phyloP scores from a whole-genome alignment of 108 stramenopile genomes.

The Bacterosira constricta region DNA sequence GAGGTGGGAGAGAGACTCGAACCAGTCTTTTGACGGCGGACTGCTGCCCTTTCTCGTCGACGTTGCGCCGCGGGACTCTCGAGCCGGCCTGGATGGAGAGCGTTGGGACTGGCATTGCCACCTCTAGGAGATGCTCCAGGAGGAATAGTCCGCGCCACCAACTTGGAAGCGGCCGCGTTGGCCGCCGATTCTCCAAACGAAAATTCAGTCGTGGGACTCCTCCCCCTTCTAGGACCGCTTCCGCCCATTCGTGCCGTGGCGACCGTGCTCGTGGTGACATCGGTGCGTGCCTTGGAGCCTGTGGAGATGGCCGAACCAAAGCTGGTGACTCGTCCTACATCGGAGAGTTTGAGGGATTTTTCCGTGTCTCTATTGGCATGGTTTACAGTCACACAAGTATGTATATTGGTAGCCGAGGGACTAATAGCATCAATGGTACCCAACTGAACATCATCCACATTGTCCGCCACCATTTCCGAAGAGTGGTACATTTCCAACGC shows the following conservation, averaged over 20 bases:
- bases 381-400: not conserved
- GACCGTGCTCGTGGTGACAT: constrained; percentile 39
- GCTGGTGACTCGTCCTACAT: constrained; percentile 11
- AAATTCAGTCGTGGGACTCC: not conserved
- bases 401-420: not conserved
- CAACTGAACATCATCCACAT: constrained; percentile 40
- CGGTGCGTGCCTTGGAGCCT: constrained; percentile 32
- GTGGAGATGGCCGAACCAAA: not conserved
- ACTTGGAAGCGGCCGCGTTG: not conserved
- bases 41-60: constrained; percentile 17
- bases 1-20: too few relatives aligned
- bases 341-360: not conserved
- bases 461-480: constrained; percentile 46
- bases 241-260: constrained; percentile 46
- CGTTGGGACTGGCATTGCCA: too few relatives aligned
- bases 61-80: constrained; percentile 30
- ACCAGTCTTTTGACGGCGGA: too few relatives aligned
- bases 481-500: constrained; percentile 49
- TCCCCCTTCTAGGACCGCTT: not conserved
- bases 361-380: not conserved
- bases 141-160: not conserved
- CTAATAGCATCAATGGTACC: constrained; percentile 38
- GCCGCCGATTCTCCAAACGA: not conserved
- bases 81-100: too few relatives aligned
- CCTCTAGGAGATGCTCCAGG: too few relatives aligned